A percentile compares a stretch with the other conserved stretches of the same genome.
phyloP scores from a whole-genome alignment of 2,329 filamentous ascomycete species.

The Aspergillus novoparasiticus region DNA sequence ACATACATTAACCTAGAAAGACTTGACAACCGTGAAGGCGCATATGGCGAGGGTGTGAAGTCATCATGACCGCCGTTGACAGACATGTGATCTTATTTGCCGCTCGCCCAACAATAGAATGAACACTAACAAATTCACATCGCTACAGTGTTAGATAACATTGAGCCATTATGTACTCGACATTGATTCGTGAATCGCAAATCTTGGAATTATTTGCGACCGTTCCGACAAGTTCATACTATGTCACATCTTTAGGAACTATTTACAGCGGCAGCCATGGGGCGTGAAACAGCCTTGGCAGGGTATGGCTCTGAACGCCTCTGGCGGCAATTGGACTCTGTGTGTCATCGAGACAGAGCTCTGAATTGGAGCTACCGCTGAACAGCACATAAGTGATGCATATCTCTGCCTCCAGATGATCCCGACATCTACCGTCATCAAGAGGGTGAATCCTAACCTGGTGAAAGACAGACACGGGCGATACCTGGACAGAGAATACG shows the following conservation, averaged over 20 bases:
- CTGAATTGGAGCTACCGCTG: too few species aligned
- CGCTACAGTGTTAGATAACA: too few species aligned
- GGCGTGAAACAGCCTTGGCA: too few species aligned
- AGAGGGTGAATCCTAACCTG: too few species aligned
- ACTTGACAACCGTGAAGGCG: neutral
- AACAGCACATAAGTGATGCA: too few species aligned
- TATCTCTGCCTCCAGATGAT: too few species aligned
- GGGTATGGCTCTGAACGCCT: too few species aligned
- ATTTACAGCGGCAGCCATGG: constrained; percentile 34
- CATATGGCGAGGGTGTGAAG: constrained; percentile 23
- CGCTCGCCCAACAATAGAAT: neutral
- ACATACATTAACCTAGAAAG: neutral
- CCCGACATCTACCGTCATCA: too few species aligned
- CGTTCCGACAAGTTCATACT: neutral
- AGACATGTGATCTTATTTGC: constrained; percentile 23
- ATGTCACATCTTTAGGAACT: constrained; percentile 37
- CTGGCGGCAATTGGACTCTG: too few species aligned
- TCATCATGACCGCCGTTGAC: constrained; percentile 31
- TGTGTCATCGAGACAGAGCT: too few species aligned
- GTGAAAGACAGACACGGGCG: too few species aligned
- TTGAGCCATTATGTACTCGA: neutral
- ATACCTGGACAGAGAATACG: too few species aligned
- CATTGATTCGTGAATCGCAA: neutral
- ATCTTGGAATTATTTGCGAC: neutral
- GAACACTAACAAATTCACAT: neutral